Evolutionary conservation across 2,329 filamentous ascomycete species (phyloP).

Genomic region (Fusarium sp.): DNA sequence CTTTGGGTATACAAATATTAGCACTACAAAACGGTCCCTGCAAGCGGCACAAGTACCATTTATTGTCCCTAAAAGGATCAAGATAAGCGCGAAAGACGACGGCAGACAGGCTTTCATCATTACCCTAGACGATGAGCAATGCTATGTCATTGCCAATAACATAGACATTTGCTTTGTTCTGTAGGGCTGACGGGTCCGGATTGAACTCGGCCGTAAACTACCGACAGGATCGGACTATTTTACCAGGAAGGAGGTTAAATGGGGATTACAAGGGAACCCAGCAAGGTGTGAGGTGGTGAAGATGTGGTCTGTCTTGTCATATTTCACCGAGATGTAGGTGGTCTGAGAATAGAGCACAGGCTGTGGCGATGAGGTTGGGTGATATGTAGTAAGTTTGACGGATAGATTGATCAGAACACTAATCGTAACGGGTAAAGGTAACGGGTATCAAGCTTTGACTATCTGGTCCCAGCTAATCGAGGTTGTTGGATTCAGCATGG

Average conservation of each 20-base stretch:
- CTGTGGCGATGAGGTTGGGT: constrained; percentile 25
- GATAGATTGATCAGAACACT: constrained; percentile 2
- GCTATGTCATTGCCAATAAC: not conserved
- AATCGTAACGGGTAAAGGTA: constrained; percentile 14
- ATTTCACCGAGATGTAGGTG: constrained; percentile 31
- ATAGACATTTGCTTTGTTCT: not conserved
- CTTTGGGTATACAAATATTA: no score
- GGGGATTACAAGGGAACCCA: constrained; percentile 11
- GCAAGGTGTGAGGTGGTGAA: constrained; percentile 2
- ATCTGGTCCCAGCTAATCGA: constrained; percentile 21
- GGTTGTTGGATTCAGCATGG: constrained; percentile 3
- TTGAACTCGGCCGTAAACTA: constrained; percentile 1
- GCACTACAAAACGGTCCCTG: no score
- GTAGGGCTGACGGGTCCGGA: constrained; percentile 16
- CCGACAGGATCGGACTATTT: not conserved
- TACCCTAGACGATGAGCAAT: not conserved
- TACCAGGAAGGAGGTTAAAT: not conserved
- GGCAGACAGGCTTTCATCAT: no score
- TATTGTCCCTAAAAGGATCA: no score
- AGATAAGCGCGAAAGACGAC: no score
- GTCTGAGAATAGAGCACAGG: constrained; percentile 10
- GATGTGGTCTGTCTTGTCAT: constrained; percentile 5
- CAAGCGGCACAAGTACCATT: no score
- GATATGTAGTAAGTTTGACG: not conserved
- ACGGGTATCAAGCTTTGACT: constrained; percentile 6